phyloP scores from a whole-genome alignment of 129 eudicot species.

The Saussurea involucrata region DNA sequence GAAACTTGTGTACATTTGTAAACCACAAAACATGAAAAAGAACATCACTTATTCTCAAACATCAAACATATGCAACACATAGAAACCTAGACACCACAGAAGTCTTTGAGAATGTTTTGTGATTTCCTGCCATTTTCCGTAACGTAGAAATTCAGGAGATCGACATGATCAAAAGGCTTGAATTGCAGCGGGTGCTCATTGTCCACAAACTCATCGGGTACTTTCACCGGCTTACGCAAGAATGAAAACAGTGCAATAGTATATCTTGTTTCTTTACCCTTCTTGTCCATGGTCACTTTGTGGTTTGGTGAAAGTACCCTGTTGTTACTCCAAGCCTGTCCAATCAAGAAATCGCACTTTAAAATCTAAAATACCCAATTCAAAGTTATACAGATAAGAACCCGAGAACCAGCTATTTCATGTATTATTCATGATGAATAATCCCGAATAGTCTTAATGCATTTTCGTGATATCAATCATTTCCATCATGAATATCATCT shows the following conservation, averaged over 20 bases:
- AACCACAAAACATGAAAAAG: background rate
- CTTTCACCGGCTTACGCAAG: constrained; percentile 46
- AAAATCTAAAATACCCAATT: background rate
- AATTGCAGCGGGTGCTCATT: constrained; percentile 44
- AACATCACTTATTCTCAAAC: background rate
- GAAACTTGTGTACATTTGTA: constrained; percentile 1
- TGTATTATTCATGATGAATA: background rate
- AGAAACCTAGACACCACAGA: constrained; percentile 47
- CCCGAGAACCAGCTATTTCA: background rate
- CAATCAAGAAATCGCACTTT: background rate
- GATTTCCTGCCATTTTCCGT: constrained; percentile 63
- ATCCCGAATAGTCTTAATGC: background rate
- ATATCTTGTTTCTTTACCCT: constrained; percentile 58
- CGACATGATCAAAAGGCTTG: constrained; percentile 66
- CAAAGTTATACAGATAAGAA: background rate
- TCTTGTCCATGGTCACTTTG: constrained; percentile 46
- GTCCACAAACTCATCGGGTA: constrained; percentile 63
- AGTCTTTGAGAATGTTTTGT: constrained; percentile 60
- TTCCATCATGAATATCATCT: background rate
- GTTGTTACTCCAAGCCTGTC: constrained; percentile 81
- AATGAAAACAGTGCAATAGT: constrained; percentile 62
- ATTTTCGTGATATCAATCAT: background rate
- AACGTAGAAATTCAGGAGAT: constrained; percentile 57
- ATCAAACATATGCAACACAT: background rate
- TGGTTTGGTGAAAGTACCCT: constrained; percentile 67